Evolutionary conservation across 768 basidiomycete genomes (phyloP).

Genomic region (Tulasnella calospora): DNA sequence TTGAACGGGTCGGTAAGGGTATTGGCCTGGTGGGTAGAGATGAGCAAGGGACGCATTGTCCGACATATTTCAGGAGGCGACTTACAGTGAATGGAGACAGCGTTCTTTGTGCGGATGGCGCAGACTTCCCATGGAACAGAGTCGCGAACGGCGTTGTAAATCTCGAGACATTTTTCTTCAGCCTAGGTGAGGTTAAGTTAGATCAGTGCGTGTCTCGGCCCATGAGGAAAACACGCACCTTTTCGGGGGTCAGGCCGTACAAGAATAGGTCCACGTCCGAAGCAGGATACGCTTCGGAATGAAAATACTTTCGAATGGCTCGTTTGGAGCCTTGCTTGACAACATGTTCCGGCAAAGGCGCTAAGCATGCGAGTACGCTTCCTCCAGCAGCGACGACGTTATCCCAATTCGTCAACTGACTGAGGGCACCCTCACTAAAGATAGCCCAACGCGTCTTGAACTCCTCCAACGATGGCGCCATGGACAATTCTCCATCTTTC

Average conservation of each 20-base stretch:
- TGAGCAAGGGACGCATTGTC: too few relatives aligned
- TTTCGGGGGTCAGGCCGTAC: constrained; percentile 53
- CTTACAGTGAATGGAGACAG: constrained; percentile 59
- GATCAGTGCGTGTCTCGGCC: background rate
- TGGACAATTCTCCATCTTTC: constrained; percentile 48
- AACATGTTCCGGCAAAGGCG: constrained; percentile 47
- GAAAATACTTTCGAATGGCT: constrained; percentile 54
- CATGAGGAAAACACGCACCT: constrained; percentile 37
- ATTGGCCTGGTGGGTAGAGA: constrained; percentile 45
- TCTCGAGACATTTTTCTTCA: constrained; percentile 53
- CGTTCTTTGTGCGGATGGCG: constrained; percentile 44
- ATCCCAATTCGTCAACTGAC: constrained; percentile 54
- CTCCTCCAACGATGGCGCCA: constrained; percentile 49
- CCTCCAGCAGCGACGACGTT: constrained; percentile 62
- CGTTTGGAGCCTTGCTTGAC: constrained; percentile 48
- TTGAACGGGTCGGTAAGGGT: constrained; percentile 62
- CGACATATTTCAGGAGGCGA: background rate
- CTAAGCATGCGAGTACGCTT: constrained; percentile 53
- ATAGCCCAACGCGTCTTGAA: constrained; percentile 62
- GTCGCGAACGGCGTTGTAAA: constrained; percentile 61
- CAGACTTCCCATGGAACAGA: constrained; percentile 56
- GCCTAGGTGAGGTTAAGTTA: constrained; percentile 38
- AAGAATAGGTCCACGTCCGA: constrained; percentile 63
- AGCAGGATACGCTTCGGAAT: constrained; percentile 51
- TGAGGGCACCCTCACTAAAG: constrained; percentile 58